Conservation (phyloP, 2,329 filamentous ascomycete species). For the Parastagonospora avenae region DNA sequence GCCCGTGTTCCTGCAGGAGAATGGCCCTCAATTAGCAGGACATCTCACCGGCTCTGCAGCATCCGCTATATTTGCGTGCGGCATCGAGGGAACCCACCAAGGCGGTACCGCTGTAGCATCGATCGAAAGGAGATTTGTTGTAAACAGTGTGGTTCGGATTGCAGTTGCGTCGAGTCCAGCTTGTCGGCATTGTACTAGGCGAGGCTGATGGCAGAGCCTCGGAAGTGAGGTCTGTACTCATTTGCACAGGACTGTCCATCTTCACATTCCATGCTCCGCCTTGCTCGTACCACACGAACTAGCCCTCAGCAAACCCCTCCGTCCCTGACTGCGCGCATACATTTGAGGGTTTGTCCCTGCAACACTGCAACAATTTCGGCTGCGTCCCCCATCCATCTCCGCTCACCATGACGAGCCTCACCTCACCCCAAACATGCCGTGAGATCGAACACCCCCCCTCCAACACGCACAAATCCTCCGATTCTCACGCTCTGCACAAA, state of each 20-base stretch:
- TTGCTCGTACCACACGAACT: conserved; percentile 15
- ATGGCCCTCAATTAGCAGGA: conserved; percentile 19
- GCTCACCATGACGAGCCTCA: conserved; percentile 1
- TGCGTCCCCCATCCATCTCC: background rate
- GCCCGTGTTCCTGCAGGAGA: conserved; percentile 17
- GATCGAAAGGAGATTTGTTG: background rate
- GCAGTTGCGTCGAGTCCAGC: background rate
- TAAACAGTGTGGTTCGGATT: background rate
- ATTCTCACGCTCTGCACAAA: background rate
- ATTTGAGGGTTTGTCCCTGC: background rate
- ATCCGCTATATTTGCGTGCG: conserved; percentile 20
- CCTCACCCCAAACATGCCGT: background rate
- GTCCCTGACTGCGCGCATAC: background rate
- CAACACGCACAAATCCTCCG: background rate
- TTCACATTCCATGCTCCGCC: conserved; percentile 13
- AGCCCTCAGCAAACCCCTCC: background rate
- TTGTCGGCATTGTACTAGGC: background rate
- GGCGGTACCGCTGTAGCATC: conserved; percentile 1
- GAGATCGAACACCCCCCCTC: background rate
- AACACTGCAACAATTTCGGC: background rate
- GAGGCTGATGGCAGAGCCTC: background rate
- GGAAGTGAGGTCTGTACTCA: conserved; percentile 9
- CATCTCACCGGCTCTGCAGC: conserved; percentile 18
- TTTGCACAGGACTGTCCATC: conserved; percentile 11
- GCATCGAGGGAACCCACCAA: conserved; percentile 3